Base-by-base conservation (phyloP, 257 asterid genomes). In the Lithospermum erythrorhizon region DNA sequence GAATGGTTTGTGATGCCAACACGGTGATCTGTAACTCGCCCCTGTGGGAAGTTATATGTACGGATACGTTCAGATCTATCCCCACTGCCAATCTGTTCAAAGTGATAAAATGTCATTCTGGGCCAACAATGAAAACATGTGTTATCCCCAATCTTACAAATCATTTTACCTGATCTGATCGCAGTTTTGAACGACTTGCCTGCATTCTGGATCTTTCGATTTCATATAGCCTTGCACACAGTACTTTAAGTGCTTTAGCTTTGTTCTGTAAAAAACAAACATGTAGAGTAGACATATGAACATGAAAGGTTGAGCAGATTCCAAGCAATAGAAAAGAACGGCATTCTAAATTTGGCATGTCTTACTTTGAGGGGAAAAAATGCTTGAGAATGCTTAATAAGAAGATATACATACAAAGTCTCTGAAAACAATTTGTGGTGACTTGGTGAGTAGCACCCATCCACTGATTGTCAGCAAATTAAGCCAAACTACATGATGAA, bases 41-140 rank as follows among this genome's bases (percentile, higher is more conserved):
- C 97, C 72, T 91, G 98, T 35, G 97, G 97, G 66, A 88, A 91
- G 75, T 91, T 91, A 70, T 91, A 91, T 1, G 98, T 91, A 19
- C 98, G 97, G 37, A 91, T 88, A 61, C 97, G 95, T 64, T 88
- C 98, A 29, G 98, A 91, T 75, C 98, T 85, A 81, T 91, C 98
- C 65, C 97, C 98, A 53, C 95, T 91, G 24, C 98, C 98, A 14
- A 91, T 83, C 98, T 91, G 83, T 69, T 71, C 74, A 59, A 68
- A 19, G 18, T 51, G 73, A 48, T 29, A n/a, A 55, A 27, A 57
- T 17, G 57, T 53, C 57, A 41, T 51, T 58, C 59, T 10, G 55
- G 30, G 21, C 55, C 37, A 57, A 23, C n/a, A 22, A 55, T 37
- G n/a, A 19, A 10, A 49, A 48, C 48, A 61, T 58, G 11, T 15